Evolutionary conservation across 228 moss, liverwort and hornwort species (phyloP).

Genomic region (Sphagnum fallax): DNA sequence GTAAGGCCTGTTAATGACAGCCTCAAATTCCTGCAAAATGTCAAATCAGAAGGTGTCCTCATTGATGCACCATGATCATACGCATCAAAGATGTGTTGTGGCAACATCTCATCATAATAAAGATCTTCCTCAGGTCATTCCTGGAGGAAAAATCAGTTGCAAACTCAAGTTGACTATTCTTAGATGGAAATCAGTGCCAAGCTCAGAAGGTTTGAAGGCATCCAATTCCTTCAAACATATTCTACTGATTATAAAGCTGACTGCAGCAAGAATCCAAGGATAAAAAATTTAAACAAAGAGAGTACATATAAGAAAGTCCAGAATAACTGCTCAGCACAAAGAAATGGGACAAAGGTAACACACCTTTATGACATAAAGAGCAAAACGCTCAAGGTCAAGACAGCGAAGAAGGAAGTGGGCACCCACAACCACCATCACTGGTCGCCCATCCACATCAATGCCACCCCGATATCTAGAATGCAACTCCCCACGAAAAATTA

Average conservation of each 20-base stretch:
- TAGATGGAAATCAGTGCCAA: too few relatives aligned
- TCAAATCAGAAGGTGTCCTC: background rate
- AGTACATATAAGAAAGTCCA: too few relatives aligned
- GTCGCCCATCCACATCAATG: constrained; percentile 95
- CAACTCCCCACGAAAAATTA: background rate
- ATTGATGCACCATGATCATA: background rate
- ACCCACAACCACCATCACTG: constrained; percentile 91
- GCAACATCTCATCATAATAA: too few relatives aligned
- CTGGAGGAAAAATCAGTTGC: too few relatives aligned
- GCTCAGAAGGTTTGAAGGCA: too few relatives aligned
- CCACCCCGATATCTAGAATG: constrained; percentile 88
- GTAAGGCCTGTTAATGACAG: constrained; percentile 84
- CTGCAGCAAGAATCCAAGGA: too few relatives aligned
- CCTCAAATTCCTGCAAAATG: constrained; percentile 74
- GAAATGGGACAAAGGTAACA: background rate
- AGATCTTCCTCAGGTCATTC: too few relatives aligned
- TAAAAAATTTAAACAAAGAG: too few relatives aligned
- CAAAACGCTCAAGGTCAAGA: constrained; percentile 97
- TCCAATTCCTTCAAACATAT: too few relatives aligned
- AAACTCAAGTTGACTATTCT: too few relatives aligned
- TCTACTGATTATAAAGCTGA: too few relatives aligned
- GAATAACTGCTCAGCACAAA: too few relatives aligned
- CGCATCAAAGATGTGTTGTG: background rate
- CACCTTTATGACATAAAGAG: constrained; percentile 90
- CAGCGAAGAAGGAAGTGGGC: constrained; percentile 99